These are phyloP conservation scores for Firmiana major DNA, from an alignment of 345 rosid genomes.

Conservation along the genomic window DNA sequence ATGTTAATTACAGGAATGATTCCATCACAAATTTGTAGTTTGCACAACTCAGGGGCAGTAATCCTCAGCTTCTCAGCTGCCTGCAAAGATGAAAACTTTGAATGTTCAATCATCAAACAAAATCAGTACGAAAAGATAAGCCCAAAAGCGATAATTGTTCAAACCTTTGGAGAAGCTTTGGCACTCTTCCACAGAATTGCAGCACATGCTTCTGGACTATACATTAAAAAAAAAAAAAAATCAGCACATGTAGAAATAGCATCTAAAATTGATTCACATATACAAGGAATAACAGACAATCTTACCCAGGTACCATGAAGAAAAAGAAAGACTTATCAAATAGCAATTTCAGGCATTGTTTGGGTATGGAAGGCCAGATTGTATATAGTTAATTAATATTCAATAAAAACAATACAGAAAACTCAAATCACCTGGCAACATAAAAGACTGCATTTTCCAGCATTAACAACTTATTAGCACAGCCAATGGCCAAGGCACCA, in stretches of 20 bases:
- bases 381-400: not conserved
- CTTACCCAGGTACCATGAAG: not conserved
- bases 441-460: slow-evolving; percentile 95
- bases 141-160: slow-evolving; percentile 12
- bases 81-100: slow-evolving; percentile 38
- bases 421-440: slow-evolving; percentile 76
- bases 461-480: slow-evolving; percentile 90
- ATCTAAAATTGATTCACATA: not conserved
- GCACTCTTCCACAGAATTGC: slow-evolving; percentile 93
- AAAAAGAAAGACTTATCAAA: not conserved
- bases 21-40: slow-evolving; percentile 79
- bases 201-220: slow-evolving; percentile 97
- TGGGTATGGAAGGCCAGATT: not conserved
- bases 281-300: slow-evolving; percentile 1
- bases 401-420: not conserved
- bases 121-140: slow-evolving; percentile 3
- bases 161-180: slow-evolving; percentile 90
- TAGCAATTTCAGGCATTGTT: not conserved
- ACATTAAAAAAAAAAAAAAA: slow-evolving; percentile 21
- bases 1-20: slow-evolving; percentile 63
- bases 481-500: slow-evolving; percentile 96
- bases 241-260: not conserved
- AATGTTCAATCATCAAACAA: slow-evolving; percentile 14
- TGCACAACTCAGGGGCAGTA: slow-evolving; percentile 69
- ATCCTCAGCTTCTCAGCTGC: slow-evolving; percentile 93